These are phyloP conservation scores for Acorus calamus DNA, from an alignment of 106 monocot genomes.

Conservation along the genomic window DNA sequence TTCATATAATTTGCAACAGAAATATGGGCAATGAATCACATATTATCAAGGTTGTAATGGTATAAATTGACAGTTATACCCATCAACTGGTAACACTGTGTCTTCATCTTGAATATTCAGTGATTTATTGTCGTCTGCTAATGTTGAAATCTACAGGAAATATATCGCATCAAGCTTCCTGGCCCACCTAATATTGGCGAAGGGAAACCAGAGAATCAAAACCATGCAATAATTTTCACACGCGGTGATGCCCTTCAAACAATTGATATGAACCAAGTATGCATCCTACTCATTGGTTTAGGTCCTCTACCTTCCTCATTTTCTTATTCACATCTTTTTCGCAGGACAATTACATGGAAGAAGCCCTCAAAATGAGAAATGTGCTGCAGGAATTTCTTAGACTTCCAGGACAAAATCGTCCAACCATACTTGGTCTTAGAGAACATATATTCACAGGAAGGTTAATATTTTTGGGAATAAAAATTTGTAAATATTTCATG, in stretches of 20 bases:
- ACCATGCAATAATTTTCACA: slow-evolving; percentile 77
- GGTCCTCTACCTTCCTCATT: background rate
- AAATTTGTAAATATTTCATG: no score
- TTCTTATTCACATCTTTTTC: background rate
- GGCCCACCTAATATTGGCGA: slow-evolving; percentile 76
- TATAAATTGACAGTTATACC: no score
- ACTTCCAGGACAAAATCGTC: slow-evolving; percentile 21
- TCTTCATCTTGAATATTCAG: no score
- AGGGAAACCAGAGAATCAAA: slow-evolving; percentile 87
- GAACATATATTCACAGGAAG: slow-evolving; percentile 89
- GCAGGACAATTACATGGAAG: slow-evolving; percentile 79
- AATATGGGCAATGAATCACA: no score
- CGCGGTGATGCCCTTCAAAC: slow-evolving; percentile 79
- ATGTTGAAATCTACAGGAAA: slow-evolving; percentile 30
- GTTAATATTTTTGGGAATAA: slow-evolving; percentile 5
- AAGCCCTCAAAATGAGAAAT: slow-evolving; percentile 78
- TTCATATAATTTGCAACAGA: no score
- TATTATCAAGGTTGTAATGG: no score
- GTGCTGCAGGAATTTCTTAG: slow-evolving; percentile 57
- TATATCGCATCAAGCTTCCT: slow-evolving; percentile 75
- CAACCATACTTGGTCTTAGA: slow-evolving; percentile 70
- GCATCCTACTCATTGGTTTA: background rate
- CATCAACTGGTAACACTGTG: no score
- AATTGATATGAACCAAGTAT: slow-evolving; percentile 84
- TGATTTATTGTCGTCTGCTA: background rate